Percentiles rank a stretch among this genome's conserved stretches.
Conservation (phyloP, 2,329 filamentous ascomycete species). For the Zarea fungicola region DNA sequence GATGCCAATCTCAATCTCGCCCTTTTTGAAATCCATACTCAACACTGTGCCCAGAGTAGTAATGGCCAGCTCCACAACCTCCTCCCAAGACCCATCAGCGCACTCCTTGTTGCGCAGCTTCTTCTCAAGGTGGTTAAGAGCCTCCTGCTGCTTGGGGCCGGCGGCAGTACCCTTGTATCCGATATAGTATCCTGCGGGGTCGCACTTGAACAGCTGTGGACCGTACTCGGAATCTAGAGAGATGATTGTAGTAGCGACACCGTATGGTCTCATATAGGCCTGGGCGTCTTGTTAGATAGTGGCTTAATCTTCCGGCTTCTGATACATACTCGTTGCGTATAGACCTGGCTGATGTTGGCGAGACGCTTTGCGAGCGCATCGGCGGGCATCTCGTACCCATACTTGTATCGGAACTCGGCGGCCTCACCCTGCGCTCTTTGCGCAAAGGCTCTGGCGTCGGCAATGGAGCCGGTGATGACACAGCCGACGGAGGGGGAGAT, state of each 20-base stretch:
- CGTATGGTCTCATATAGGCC: conserved; percentile 97
- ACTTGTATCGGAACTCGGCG: conserved; percentile 97
- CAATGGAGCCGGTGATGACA: conserved; percentile 98
- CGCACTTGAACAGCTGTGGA: conserved; percentile 96
- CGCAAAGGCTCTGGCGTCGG: conserved; percentile 89
- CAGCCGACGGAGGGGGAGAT: conserved; percentile 94
- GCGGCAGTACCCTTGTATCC: conserved; percentile 98
- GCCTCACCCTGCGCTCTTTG: conserved; percentile 92
- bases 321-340: conserved; percentile 78
- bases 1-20: conserved; percentile 95
- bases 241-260: conserved; percentile 91
- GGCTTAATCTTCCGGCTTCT: not conserved
- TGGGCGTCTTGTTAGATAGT: conserved; percentile 20
- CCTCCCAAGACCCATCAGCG: conserved; percentile 90
- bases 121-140: conserved; percentile 97
- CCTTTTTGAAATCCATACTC: conserved; percentile 99
- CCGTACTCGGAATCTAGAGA: conserved; percentile 89
- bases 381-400: conserved; percentile 98
- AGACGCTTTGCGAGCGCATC: conserved; percentile 94
- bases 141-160: conserved; percentile 97
- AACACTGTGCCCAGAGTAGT: conserved; percentile 91
- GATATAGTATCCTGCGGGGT: conserved; percentile 95
- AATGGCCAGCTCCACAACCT: conserved; percentile 95
- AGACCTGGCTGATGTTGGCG: conserved; percentile 99
- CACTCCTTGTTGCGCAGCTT: conserved; percentile 99